These are phyloP conservation scores for Saraca asoca DNA, from an alignment of 331 rosid genomes.

Conservation along the genomic window DNA sequence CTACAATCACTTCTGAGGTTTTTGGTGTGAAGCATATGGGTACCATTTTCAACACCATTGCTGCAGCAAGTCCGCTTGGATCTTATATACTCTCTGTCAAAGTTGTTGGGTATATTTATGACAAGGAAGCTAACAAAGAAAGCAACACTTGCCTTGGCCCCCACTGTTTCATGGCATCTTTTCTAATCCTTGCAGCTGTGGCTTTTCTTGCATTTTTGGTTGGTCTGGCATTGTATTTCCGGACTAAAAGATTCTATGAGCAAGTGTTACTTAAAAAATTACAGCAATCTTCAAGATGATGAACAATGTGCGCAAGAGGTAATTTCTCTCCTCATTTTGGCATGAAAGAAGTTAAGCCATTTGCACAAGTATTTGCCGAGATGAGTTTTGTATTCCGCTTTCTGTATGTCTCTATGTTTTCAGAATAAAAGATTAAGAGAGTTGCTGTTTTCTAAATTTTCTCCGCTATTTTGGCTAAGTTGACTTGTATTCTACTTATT, in stretches of 20 bases:
- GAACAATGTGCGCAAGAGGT: constrained; percentile 26
- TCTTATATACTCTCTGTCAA: constrained; percentile 89
- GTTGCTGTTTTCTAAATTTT: too few relatives aligned
- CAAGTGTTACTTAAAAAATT: constrained; percentile 53
- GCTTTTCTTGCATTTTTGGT: constrained; percentile 61
- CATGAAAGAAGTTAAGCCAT: neutral
- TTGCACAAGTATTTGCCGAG: too few relatives aligned
- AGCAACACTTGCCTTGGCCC: constrained; percentile 60
- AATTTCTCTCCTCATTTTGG: constrained; percentile 26
- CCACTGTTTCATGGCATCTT: constrained; percentile 73
- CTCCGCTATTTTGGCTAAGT: too few relatives aligned
- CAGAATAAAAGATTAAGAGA: too few relatives aligned
- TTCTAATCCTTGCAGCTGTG: constrained; percentile 73
- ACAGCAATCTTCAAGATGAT: constrained; percentile 35
- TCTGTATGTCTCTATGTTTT: too few relatives aligned
- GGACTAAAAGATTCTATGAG: constrained; percentile 68
- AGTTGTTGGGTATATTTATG: constrained; percentile 79
- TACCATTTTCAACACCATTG: constrained; percentile 82
- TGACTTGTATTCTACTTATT: too few relatives aligned
- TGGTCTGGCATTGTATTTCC: constrained; percentile 60
- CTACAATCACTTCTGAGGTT: constrained; percentile 79
- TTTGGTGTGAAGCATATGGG: constrained; percentile 89
- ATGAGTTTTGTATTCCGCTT: too few relatives aligned
- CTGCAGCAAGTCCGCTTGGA: constrained; percentile 81
- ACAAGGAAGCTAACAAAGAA: constrained; percentile 50